Evolutionary conservation across 352 stramenopile genomes (phyloP), one percentile per base, ranked within the genome.

Genomic region (Pythium aristosporum): DNA sequence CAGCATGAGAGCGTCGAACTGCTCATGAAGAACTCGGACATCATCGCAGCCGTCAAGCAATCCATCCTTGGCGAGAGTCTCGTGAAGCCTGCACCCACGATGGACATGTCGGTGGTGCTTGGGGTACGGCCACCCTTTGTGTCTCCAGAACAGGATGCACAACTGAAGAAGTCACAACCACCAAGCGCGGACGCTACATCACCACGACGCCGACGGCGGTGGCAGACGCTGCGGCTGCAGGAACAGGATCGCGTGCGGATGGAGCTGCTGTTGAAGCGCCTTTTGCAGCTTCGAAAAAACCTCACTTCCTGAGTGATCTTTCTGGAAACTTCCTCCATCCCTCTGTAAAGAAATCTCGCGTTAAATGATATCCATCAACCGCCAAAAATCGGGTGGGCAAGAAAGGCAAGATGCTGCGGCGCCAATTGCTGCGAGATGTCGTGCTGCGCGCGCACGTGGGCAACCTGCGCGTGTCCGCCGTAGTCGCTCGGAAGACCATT

Each of bases 381-480:
- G 25, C 34, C 34, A 44, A 60, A 46, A 56, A 61, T 56, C 36
- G 60, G 56, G 37, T 67, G 60, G 50, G 60, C 50, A 36, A 18
- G 8, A 28, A 28, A 57, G 25, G 25, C 25, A 30, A 64, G 41
- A 64, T 69, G 63, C 49, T 63, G 28, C 47, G 56, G 9, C 48
- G 30, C 37, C 51, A 61, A 55, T 36, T 58, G 54, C 37, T 87
- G 54, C 85, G 87, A 13, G 87, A 95, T 57, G 72, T 87, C 30
- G 69, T 95, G 51, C 61, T 88, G 51, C 82, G 85, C 16, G 83
- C 73, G 47, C 86, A 94, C 51, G 84, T 95, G 46, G 81, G 82
- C 68, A 93, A 92, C 67, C 68, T 95, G 56, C 87, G 87, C 59
- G 68, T 95, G n/a, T 87, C 87, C 7, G 79, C 74, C 13, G 73